Conservation (phyloP, 768 basidiomycete genomes). For the Amanita pallidorosea region DNA sequence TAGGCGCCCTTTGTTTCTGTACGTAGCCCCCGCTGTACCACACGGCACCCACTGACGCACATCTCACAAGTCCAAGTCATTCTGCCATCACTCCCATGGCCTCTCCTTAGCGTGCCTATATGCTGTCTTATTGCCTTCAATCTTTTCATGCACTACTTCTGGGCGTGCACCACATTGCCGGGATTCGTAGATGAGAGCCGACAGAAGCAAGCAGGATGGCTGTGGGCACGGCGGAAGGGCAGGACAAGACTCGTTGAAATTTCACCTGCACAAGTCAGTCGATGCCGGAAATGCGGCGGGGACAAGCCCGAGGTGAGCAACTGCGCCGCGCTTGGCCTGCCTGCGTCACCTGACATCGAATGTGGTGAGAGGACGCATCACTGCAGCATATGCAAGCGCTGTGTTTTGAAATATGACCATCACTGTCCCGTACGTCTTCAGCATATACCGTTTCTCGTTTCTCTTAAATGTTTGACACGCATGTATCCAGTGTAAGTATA, state of each 20-base stretch:
- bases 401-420: slow-evolving; percentile 85
- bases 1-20: slow-evolving; percentile 77
- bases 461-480: neutral
- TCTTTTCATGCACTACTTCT: slow-evolving; percentile 75
- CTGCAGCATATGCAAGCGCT: slow-evolving; percentile 84
- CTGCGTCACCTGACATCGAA: slow-evolving; percentile 1
- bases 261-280: slow-evolving; percentile 42
- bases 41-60: neutral
- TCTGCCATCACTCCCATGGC: slow-evolving; percentile 49
- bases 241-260: slow-evolving; percentile 38
- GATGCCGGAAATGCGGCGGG: slow-evolving; percentile 59
- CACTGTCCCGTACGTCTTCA: slow-evolving; percentile 73
- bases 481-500: slow-evolving; percentile 16
- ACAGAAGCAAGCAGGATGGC: slow-evolving; percentile 15
- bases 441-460: slow-evolving; percentile 1
- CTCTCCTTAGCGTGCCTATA: slow-evolving; percentile 50
- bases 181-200: slow-evolving; percentile 53
- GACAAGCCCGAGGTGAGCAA: slow-evolving; percentile 61
- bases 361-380: slow-evolving; percentile 74
- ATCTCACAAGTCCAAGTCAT: slow-evolving; percentile 67
- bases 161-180: slow-evolving; percentile 67
- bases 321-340: neutral
- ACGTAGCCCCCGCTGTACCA: slow-evolving; percentile 19
- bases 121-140: slow-evolving; percentile 74
- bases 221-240: slow-evolving; percentile 24